Percentiles rank a stretch among this genome's conserved stretches.
phyloP scores from a whole-genome alignment of 306 rosid species.

The Dryas octopetala region DNA sequence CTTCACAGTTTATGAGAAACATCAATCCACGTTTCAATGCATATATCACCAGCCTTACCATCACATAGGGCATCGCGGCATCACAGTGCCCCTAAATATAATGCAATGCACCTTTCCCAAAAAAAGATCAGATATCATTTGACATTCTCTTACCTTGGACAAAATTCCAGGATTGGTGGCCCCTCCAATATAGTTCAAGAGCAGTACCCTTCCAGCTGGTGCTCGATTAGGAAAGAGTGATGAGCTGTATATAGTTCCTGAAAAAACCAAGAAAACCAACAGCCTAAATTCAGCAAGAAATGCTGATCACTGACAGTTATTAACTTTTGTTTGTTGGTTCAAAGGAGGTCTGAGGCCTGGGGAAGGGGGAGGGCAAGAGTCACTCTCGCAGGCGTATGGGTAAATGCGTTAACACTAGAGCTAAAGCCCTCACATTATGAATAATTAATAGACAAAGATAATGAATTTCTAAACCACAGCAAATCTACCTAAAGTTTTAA shows the following conservation, averaged over 20 bases:
- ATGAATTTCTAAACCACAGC: background rate
- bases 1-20: constrained; percentile 13
- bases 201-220: constrained; percentile 88
- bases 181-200: constrained; percentile 96
- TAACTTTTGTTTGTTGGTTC: too few species aligned
- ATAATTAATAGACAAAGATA: background rate
- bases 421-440: background rate
- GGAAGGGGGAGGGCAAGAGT: background rate
- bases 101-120: constrained; percentile 2
- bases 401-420: background rate
- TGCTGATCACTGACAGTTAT: background rate
- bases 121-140: constrained; percentile 27
- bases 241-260: constrained; percentile 98
- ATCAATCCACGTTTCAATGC: background rate
- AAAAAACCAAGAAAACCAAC: constrained; percentile 29
- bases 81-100: constrained; percentile 14
- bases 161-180: constrained; percentile 82
- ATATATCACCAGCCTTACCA: constrained; percentile 13
- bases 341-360: background rate
- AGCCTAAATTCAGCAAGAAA: constrained; percentile 28
- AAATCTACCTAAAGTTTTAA: constrained; percentile 80
- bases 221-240: constrained; percentile 95
- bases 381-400: background rate
- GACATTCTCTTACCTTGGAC: constrained; percentile 59
- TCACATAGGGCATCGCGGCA: background rate